These are phyloP conservation scores for Trichoderma sp. DNA, from an alignment of 2,329 filamentous ascomycete genomes.

Conservation along the genomic window DNA sequence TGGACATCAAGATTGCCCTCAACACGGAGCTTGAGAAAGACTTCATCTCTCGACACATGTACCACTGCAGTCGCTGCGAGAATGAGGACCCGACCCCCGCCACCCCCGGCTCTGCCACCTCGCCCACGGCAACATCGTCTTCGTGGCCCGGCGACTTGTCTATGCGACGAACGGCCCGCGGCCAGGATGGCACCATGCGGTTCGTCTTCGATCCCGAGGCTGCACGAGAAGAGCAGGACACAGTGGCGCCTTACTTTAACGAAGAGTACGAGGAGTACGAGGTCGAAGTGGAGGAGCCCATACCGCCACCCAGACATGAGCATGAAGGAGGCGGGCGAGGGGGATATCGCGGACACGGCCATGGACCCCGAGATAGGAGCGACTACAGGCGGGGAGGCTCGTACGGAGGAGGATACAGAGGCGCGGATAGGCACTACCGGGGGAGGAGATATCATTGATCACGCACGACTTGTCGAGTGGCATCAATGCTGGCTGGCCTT, in stretches of 20 bases:
- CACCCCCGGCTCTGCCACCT: constrained; percentile 37
- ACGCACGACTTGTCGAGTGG: background rate
- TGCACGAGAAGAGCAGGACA: constrained; percentile 69
- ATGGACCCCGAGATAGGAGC: constrained; percentile 39
- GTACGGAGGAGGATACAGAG: constrained; percentile 42
- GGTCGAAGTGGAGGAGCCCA: constrained; percentile 71
- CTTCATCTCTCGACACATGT: constrained; percentile 64
- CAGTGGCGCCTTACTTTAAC: constrained; percentile 68
- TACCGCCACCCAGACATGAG: constrained; percentile 40
- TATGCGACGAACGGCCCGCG: constrained; percentile 41
- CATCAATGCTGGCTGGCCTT: background rate
- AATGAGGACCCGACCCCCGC: constrained; percentile 41
- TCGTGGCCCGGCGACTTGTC: constrained; percentile 44
- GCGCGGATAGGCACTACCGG: constrained; percentile 39
- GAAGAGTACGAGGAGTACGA: constrained; percentile 77
- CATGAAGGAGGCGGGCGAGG: constrained; percentile 30
- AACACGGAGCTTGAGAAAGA: constrained; percentile 75
- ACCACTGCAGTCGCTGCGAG: constrained; percentile 58
- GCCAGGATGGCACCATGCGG: constrained; percentile 74
- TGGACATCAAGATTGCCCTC: constrained; percentile 81
- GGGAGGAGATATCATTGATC: constrained; percentile 41
- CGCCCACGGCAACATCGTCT: constrained; percentile 44
- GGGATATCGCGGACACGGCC: constrained; percentile 36
- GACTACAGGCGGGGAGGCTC: constrained; percentile 40
- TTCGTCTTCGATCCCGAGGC: constrained; percentile 85